These are phyloP conservation scores for Boletus reticuloceps DNA, from an alignment of 768 basidiomycete genomes.

Conservation along the genomic window DNA sequence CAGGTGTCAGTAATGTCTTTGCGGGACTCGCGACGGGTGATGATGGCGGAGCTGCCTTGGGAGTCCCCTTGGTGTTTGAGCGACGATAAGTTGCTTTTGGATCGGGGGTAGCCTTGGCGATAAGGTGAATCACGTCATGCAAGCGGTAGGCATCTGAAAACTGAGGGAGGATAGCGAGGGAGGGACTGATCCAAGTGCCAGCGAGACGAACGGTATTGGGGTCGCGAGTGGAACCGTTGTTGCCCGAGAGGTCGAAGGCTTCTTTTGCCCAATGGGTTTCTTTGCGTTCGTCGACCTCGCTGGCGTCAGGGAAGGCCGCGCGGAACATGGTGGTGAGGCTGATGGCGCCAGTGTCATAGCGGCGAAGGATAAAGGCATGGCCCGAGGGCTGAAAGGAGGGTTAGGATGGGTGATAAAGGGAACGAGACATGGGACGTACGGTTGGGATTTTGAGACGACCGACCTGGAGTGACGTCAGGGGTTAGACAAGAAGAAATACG, in stretches of 20 bases:
- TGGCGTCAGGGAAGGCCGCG: constrained; percentile 84
- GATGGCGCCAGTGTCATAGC: constrained; percentile 91
- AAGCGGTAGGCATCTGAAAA: constrained; percentile 71
- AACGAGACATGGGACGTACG: constrained; percentile 43
- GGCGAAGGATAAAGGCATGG: constrained; percentile 92
- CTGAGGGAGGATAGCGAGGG: constrained; percentile 51
- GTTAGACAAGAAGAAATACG: not conserved
- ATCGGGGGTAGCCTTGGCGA: constrained; percentile 75
- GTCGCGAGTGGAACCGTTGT: constrained; percentile 70
- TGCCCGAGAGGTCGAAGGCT: constrained; percentile 68
- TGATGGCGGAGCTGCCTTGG: constrained; percentile 28
- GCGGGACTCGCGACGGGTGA: constrained; percentile 23
- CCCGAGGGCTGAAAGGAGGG: constrained; percentile 51
- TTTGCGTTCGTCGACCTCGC: constrained; percentile 69
- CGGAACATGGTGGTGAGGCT: constrained; percentile 96
- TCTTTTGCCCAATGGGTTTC: constrained; percentile 86
- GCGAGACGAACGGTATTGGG: constrained; percentile 70
- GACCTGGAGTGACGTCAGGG: constrained; percentile 50
- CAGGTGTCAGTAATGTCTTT: constrained; percentile 32
- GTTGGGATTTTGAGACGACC: constrained; percentile 89
- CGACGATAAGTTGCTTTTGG: constrained; percentile 77
- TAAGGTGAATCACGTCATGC: constrained; percentile 54
- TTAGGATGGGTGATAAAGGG: constrained; percentile 13
- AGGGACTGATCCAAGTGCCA: constrained; percentile 79
- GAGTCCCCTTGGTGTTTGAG: constrained; percentile 41